Evolutionary conservation across 2,329 filamentous ascomycete genomes (phyloP), one percentile per base, ranked within the genome.

Genomic region (Colletotrichum tanaceti): DNA sequence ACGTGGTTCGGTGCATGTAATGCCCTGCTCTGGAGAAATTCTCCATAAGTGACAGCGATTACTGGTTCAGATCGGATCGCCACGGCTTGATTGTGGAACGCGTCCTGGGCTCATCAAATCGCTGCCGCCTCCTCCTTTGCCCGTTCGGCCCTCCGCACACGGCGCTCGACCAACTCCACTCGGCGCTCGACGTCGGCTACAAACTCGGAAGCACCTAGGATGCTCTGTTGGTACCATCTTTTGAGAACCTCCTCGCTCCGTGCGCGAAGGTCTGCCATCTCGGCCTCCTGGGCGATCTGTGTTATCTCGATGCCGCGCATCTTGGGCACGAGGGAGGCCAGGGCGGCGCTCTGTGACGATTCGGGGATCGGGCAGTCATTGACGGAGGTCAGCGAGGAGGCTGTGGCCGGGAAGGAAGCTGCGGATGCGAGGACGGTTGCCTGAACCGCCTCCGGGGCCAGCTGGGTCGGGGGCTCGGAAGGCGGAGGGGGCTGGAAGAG

Each of bases 151-250:
- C 91, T 86, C 75, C 88, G 84, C 2, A 95, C 83, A 10, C 83
- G 82, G 63, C 87, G 85, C 79, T 96, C 93, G 9, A 89, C 86
- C 69, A 84, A 82, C 77, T 87, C 86, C 14, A 94, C 78, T 58
- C 91, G 84, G 41, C 87, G 85, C 79, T 97, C 91, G 75, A 91
- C 89, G 59, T 91, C 88, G 24, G 90, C 91, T 81, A 93, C 90
- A 66, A 87, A 86, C 72, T 89, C 87, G 0, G 90, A 90, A 72
- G 88, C 88, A 13, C 86, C 85, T 55, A 97, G 81, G 50, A 96
- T 84, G 4, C 89, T 88, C 28, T 87, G 82, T 76, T 94, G 90
- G 78, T 95, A 94, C 91, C 93, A 97, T 43, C 83, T 79, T 72
- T 90, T 86, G 68, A 93, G 79, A 28, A 87, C 81, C 71, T 78